A percentile compares a stretch with the other conserved stretches of the same genome.
Evolutionary conservation across 176 grass and related monocot species (phyloP).

Genomic region (Leersia perrieri): DNA sequence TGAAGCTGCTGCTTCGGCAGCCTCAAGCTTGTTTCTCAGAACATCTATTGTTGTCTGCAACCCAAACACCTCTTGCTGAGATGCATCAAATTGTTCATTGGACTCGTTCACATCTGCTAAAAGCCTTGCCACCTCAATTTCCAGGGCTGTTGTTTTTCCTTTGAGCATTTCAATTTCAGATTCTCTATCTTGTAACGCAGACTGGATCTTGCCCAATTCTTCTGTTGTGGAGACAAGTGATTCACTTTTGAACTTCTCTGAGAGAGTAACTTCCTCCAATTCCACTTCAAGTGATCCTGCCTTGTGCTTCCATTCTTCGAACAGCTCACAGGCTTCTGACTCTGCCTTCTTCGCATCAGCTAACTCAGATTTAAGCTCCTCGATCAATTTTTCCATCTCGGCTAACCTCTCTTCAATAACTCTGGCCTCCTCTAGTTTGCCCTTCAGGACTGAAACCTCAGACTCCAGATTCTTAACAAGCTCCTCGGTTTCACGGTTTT

Average conservation of each 20-base stretch:
- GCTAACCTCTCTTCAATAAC: slow-evolving; percentile 53
- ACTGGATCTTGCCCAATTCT: slow-evolving; percentile 40
- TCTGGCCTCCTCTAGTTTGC: slow-evolving; percentile 60
- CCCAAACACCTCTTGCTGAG: slow-evolving; percentile 63
- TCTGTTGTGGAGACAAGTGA: slow-evolving; percentile 48
- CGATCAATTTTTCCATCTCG: slow-evolving; percentile 45
- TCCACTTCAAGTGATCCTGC: slow-evolving; percentile 49
- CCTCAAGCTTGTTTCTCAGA: slow-evolving; percentile 63
- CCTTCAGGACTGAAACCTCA: slow-evolving; percentile 54
- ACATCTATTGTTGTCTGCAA: slow-evolving; percentile 66
- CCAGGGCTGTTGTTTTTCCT: slow-evolving; percentile 54
- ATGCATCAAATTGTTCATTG: slow-evolving; percentile 49
- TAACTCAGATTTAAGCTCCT: slow-evolving; percentile 53
- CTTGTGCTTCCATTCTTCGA: slow-evolving; percentile 78
- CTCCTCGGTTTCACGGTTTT: slow-evolving; percentile 53
- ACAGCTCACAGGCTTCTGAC: slow-evolving; percentile 36
- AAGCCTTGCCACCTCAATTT: slow-evolving; percentile 64
- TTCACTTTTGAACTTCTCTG: slow-evolving; percentile 63
- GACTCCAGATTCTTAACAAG: slow-evolving; percentile 62
- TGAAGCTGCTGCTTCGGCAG: slow-evolving; percentile 57
- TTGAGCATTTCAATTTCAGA: slow-evolving; percentile 66
- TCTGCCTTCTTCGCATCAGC: slow-evolving; percentile 63
- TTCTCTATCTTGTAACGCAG: slow-evolving; percentile 60
- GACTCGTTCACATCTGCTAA: slow-evolving; percentile 60
- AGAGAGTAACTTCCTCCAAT: slow-evolving; percentile 51